Conservation (phyloP, 164 flowering plant genomes). For the Tetrastigma voinierianum region DNA sequence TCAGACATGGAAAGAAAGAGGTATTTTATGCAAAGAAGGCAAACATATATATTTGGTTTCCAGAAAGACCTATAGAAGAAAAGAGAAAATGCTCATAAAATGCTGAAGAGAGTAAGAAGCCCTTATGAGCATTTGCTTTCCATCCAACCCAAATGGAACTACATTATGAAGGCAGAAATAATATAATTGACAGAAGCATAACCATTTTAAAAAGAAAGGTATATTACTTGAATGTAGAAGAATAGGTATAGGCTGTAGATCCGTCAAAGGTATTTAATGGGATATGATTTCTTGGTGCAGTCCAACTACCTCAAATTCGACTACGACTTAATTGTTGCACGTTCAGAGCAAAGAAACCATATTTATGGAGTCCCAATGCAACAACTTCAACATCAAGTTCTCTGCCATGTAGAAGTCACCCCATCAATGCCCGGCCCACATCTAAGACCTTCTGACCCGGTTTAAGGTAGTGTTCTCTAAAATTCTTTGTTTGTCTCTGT, state of each 20-base stretch:
- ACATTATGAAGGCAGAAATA: no score
- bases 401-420: constrained; percentile 99
- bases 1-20: no score
- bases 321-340: constrained; percentile 80
- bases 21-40: no score
- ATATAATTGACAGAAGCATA: not conserved
- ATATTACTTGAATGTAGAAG: constrained; percentile 80
- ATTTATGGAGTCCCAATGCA: constrained; percentile 88
- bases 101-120: no score
- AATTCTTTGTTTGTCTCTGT: constrained; percentile 95
- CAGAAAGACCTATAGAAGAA: no score
- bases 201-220: not conserved
- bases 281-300: constrained; percentile 81
- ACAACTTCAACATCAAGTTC: constrained; percentile 79
- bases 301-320: constrained; percentile 98
- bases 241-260: constrained; percentile 97
- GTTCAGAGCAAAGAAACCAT: constrained; percentile 93
- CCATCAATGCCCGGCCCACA: constrained; percentile 98
- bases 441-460: constrained; percentile 98
- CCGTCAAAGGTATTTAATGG: constrained; percentile 76
- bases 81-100: no score
- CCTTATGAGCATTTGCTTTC: no score
- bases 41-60: no score
- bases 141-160: no score
- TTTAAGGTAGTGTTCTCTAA: constrained; percentile 75